Base-by-base conservation (phyloP, 148 eudicot genomes). In the Beta vulgaris region DNA sequence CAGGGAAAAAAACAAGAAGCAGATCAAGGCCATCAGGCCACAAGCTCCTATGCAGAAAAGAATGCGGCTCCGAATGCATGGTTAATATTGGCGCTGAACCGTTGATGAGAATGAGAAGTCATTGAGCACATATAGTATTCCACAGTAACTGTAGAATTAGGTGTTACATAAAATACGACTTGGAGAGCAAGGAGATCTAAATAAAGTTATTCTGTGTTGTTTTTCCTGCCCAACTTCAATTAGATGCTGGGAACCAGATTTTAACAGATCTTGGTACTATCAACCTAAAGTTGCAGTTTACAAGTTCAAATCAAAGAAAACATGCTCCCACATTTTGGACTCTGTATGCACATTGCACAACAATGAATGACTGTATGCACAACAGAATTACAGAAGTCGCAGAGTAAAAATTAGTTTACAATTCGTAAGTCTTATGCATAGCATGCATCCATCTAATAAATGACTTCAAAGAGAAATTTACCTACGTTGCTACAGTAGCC, bases 401-500 rank as follows among this genome's bases (percentile, higher is more conserved):
- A 21, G 16, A 36, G 25, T 64, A 36, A 29, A 37, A 40, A 25
- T 8, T 19, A 66, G 9, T n/a, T 25, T 67, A 28, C 21, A 25
- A 14, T 25, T 40, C 46, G 26, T 10, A 21, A 1, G 1, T 21
- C 2, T 2, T 61, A 34, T 2, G 19, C 21, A 59, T n/a, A n/a
- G n/a, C n/a, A n/a, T n/a, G 64, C 36, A 59, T 62, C 11, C n/a
- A 32, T 61, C 40, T 61, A 36, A 21, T 35, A 0, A 67, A 64
- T n/a, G 29, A 37, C 14, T 36, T 36, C 29, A 64, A 34, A 64
- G 46, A 37, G 68, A 67, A 40, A 26, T 25, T 4, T 6, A 21
- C 44, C 23, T 85, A 91, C 97, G 97, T 90, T 72, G 71, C 63
- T 61, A 91, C 79, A 25, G 97, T 91, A 53, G 79, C 87, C 74